A percentile compares a stretch with the other conserved stretches of the same genome.
Conservation (phyloP, 1,139 yeast species). For the Kluyveromyces marxianus region DNA sequence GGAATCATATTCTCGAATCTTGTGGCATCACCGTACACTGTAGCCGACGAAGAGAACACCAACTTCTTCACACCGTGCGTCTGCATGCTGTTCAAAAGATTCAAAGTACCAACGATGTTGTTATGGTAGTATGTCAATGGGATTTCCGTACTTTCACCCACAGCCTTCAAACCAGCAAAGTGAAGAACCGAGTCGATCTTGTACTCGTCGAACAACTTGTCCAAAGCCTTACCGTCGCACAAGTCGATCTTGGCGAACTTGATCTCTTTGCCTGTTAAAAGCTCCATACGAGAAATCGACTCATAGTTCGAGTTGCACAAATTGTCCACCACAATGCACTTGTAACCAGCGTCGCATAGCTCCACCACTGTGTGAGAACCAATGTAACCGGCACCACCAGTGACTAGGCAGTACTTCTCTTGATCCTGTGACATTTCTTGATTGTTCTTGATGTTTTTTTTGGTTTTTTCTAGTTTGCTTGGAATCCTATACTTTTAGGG, state of each 20-base stretch:
- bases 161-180: constrained; percentile 84
- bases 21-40: constrained; percentile 80
- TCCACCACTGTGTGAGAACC: constrained; percentile 77
- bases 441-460: neutral
- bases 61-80: constrained; percentile 44
- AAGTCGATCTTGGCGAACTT: constrained; percentile 59
- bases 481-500: neutral
- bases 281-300: constrained; percentile 59
- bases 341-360: constrained; percentile 54
- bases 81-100: constrained; percentile 48
- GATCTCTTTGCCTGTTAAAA: constrained; percentile 37
- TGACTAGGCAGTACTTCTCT: constrained; percentile 49
- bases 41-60: constrained; percentile 75
- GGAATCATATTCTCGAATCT: constrained; percentile 69
- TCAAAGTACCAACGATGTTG: constrained; percentile 61
- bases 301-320: constrained; percentile 61
- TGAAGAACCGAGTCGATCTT: constrained; percentile 60
- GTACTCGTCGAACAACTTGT: constrained; percentile 42
- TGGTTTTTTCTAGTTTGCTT: neutral
- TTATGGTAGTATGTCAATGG: constrained; percentile 69
- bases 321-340: constrained; percentile 68
- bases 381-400: constrained; percentile 86
- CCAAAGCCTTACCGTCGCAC: constrained; percentile 42
- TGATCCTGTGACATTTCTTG: constrained; percentile 3
- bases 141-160: constrained; percentile 67